These are phyloP conservation scores for Colletotrichum gigasporum DNA, from an alignment of 2,329 filamentous ascomycete genomes.

Conservation along the genomic window DNA sequence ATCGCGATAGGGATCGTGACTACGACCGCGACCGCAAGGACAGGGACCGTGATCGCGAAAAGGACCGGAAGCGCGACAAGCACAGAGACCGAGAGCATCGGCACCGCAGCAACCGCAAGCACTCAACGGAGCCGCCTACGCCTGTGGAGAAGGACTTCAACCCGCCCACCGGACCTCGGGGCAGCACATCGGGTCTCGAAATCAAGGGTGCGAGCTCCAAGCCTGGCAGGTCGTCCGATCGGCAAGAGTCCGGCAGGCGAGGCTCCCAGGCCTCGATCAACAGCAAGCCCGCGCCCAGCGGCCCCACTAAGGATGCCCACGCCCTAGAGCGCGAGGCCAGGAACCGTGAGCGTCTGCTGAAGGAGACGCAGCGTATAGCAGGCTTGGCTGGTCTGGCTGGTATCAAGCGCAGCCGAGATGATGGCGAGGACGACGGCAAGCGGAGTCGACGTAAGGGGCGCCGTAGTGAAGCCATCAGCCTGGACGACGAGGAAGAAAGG, in stretches of 20 bases:
- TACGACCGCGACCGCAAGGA: constrained; percentile 50
- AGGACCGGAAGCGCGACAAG: constrained; percentile 49
- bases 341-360: constrained; percentile 72
- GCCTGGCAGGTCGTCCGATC: constrained; percentile 31
- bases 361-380: constrained; percentile 74
- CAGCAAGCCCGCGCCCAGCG: constrained; percentile 34
- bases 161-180: constrained; percentile 51
- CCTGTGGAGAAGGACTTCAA: constrained; percentile 52
- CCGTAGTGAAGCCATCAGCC: constrained; percentile 56
- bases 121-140: constrained; percentile 40
- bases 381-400: constrained; percentile 57
- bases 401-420: constrained; percentile 60
- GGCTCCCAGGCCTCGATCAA: constrained; percentile 45
- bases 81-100: constrained; percentile 48
- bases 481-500: constrained; percentile 61
- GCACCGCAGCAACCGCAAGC: constrained; percentile 46
- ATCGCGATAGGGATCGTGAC: constrained; percentile 47
- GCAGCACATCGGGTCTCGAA: constrained; percentile 42
- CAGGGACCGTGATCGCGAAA: constrained; percentile 44
- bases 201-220: constrained; percentile 46
- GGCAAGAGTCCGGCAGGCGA: constrained; percentile 44
- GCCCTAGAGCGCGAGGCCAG: constrained; percentile 75
- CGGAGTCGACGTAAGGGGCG: constrained; percentile 58
- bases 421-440: constrained; percentile 42
- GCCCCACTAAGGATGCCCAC: constrained; percentile 64